phyloP scores from a whole-genome alignment of 768 basidiomycete species.

The Boletellus ananas region DNA sequence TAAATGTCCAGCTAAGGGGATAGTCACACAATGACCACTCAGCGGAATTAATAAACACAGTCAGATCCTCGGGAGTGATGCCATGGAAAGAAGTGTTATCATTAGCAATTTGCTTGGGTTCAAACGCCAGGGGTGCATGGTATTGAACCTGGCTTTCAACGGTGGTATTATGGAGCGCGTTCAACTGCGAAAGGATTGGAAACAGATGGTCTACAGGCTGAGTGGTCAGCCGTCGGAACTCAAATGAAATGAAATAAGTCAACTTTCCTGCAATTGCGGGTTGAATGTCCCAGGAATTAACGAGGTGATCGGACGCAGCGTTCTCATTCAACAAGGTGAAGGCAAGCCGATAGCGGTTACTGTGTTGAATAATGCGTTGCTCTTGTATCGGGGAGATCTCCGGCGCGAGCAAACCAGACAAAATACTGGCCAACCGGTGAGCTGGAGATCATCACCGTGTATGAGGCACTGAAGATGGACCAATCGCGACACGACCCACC shows the following conservation, averaged over 20 bases:
- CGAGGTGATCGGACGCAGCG: slow-evolving; percentile 56
- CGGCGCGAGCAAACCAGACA: slow-evolving; percentile 40
- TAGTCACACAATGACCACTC: slow-evolving; percentile 86
- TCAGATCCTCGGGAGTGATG: slow-evolving; percentile 77
- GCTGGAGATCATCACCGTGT: slow-evolving; percentile 23
- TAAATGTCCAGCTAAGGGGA: slow-evolving; percentile 14
- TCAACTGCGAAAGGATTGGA: slow-evolving; percentile 60
- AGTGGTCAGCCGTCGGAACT: slow-evolving; percentile 15
- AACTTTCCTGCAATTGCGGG: slow-evolving; percentile 59
- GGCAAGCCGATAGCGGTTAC: slow-evolving; percentile 79
- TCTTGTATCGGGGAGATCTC: slow-evolving; percentile 46
- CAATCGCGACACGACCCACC: slow-evolving; percentile 19
- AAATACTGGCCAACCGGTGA: slow-evolving; percentile 37
- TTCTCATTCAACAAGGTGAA: slow-evolving; percentile 94
- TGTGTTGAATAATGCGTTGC: slow-evolving; percentile 65
- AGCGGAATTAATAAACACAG: slow-evolving; percentile 92
- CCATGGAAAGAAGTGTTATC: slow-evolving; percentile 44
- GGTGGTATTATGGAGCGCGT: slow-evolving; percentile 80
- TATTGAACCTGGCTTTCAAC: slow-evolving; percentile 94
- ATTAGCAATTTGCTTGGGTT: slow-evolving; percentile 41
- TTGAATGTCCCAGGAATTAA: slow-evolving; percentile 71
- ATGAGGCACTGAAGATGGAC: slow-evolving; percentile 7
- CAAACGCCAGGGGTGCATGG: slow-evolving; percentile 85
- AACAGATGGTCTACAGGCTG: slow-evolving; percentile 56
- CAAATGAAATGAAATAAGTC: slow-evolving; percentile 3